Conservation (phyloP, 345 rosid genomes). For the Laguncularia racemosa region DNA sequence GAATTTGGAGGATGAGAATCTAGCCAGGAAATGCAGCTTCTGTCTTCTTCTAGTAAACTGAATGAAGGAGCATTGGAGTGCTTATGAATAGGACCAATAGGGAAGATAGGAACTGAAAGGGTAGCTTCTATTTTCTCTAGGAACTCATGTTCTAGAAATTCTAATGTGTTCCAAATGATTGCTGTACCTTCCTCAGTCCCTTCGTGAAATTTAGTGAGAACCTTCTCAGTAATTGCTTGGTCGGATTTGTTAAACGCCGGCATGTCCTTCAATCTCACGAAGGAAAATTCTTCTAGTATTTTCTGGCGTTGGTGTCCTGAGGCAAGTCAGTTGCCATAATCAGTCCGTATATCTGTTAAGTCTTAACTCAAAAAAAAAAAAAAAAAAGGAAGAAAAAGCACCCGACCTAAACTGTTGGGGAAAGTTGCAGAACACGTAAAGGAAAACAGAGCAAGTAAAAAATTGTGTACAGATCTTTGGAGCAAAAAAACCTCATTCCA, state of each 20-base stretch:
- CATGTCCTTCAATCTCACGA: conserved; percentile 9
- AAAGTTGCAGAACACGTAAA: too few relatives aligned
- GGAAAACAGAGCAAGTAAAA: too few relatives aligned
- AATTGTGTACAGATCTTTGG: too few relatives aligned
- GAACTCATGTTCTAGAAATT: conserved; percentile 5
- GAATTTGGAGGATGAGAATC: conserved; percentile 9
- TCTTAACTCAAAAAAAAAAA: too few relatives aligned
- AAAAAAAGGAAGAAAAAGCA: too few relatives aligned
- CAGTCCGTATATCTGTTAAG: too few relatives aligned
- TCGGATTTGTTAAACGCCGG: conserved; percentile 6
- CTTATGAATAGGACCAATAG: conserved; percentile 11
- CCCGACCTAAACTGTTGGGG: too few relatives aligned
- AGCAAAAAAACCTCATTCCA: too few relatives aligned
- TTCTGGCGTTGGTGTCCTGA: conserved; percentile 4
- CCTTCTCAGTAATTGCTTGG: conserved; percentile 4
- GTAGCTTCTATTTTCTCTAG: neutral
- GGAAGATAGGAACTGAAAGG: conserved; percentile 6
- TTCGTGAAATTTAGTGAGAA: conserved; percentile 3
- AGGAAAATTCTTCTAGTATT: conserved; percentile 3
- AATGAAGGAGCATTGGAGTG: neutral
- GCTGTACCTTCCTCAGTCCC: conserved; percentile 10
- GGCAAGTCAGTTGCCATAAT: too few relatives aligned
- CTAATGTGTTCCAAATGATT: conserved; percentile 12
- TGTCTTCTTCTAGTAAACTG: neutral
- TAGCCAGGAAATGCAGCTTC: conserved; percentile 14